Evolutionary conservation across 192 early-diverging fungal genomes (phyloP), one percentile per base, ranked within the genome.

Genomic region (Coemansia sp.): DNA sequence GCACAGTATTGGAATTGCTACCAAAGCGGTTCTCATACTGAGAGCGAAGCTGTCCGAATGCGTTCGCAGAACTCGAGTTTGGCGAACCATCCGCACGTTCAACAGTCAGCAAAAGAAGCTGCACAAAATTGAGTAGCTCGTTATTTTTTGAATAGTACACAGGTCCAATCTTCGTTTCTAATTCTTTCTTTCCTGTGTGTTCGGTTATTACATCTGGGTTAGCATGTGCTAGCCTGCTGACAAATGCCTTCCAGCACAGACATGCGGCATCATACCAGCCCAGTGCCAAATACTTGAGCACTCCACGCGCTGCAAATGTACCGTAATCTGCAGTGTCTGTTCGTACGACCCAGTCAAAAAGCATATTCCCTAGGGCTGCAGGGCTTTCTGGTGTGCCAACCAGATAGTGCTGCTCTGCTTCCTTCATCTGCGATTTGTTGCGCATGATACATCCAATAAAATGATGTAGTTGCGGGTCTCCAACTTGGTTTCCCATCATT

Each of bases 341-440:
- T 54, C 82, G 62, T 28, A 68, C 69, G 19, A 88, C 84, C 92
- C 92, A 96, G 48, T 93, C 91, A 58, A 78, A 87, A 25, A 89
- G 85, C 83, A 95, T 88, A 31, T 83, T 69, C 1, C 89, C 95
- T 14, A 88, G 67, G 21, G 87, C 82, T 58, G 82, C 76, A 18
- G 90, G 91, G 65, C 91, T 93, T 62, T 94, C 92, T 16, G 86
- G 49, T 7, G 91, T 91, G 44, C 95, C 95, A 24, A 93, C 85
- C 44, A 93, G 56, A 48, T 93, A 89, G 74, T 98, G 95, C 58
- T 76, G 69, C 69, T 98, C 95, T 49, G 94, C 93, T 54, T 91
- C 86, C 61, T 78, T 79, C 65, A 90, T 95, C 52, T 85, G 73
- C 38, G 82, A 84, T 49, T 92, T 92, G 86, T 65, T 60, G 56